These are phyloP conservation scores for Claviceps quebecensis DNA, from an alignment of 2,329 filamentous ascomycete genomes.

Conservation along the genomic window DNA sequence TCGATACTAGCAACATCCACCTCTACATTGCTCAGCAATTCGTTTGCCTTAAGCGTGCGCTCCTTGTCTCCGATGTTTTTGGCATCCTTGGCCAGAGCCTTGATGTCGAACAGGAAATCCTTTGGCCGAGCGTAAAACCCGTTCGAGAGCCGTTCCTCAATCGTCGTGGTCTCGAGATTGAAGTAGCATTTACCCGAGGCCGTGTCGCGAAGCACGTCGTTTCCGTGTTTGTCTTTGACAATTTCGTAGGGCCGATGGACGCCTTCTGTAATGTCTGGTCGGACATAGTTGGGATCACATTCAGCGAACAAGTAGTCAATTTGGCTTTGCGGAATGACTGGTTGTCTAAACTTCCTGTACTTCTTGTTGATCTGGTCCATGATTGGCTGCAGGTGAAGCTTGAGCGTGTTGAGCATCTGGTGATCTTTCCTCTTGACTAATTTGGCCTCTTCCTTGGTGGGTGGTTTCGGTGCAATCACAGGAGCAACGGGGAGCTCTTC, in stretches of 20 bases:
- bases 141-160: slow-evolving; percentile 92
- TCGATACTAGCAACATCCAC: slow-evolving; percentile 77
- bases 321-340: slow-evolving; percentile 57
- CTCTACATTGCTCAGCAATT: slow-evolving; percentile 84
- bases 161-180: slow-evolving; percentile 83
- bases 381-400: slow-evolving; percentile 79
- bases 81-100: slow-evolving; percentile 70
- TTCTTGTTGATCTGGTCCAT: slow-evolving; percentile 93
- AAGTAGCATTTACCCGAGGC: slow-evolving; percentile 78
- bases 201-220: slow-evolving; percentile 61
- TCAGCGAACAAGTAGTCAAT: slow-evolving; percentile 79
- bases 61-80: slow-evolving; percentile 72
- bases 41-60: slow-evolving; percentile 72
- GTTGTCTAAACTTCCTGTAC: slow-evolving; percentile 76
- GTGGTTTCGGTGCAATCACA: slow-evolving; percentile 49
- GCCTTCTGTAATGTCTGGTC: slow-evolving; percentile 36
- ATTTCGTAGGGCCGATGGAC: slow-evolving; percentile 66
- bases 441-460: slow-evolving; percentile 68
- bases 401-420: slow-evolving; percentile 71
- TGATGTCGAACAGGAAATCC: slow-evolving; percentile 82
- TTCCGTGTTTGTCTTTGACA: slow-evolving; percentile 64
- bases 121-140: slow-evolving; percentile 86
- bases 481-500: slow-evolving; percentile 65
- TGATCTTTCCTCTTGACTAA: slow-evolving; percentile 70
- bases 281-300: slow-evolving; percentile 57